phyloP scores from a whole-genome alignment of 1,284 basidiomycete genomes.

The Fomitopsis betulina region DNA sequence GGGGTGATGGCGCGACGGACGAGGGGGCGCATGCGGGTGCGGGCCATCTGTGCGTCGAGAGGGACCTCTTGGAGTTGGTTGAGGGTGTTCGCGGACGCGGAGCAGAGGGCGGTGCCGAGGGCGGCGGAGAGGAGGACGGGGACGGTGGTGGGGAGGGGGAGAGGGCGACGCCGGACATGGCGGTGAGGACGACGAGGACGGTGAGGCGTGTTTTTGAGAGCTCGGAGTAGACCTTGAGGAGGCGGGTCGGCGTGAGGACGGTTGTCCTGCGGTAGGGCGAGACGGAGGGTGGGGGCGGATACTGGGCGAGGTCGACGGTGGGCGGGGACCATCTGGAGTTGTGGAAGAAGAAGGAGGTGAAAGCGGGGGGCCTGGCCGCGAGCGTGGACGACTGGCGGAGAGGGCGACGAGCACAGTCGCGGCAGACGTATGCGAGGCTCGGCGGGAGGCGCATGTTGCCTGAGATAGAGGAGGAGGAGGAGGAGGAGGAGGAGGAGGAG shows the following conservation, averaged over 20 bases:
- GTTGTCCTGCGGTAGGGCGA: slow-evolving; percentile 22
- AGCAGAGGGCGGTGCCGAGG: slow-evolving; percentile 86
- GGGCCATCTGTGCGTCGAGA: slow-evolving; percentile 94
- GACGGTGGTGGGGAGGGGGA: slow-evolving; percentile 83
- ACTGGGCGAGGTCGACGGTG: slow-evolving; percentile 10
- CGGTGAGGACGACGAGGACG: slow-evolving; percentile 84
- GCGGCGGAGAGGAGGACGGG: slow-evolving; percentile 86
- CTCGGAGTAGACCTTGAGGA: slow-evolving; percentile 72
- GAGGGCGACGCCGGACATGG: slow-evolving; percentile 92
- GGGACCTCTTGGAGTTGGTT: slow-evolving; percentile 96
- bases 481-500: too few relatives aligned
- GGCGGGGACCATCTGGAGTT: slow-evolving; percentile 40
- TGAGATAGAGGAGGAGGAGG: not conserved
- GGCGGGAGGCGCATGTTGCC: not conserved
- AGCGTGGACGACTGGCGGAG: slow-evolving; percentile 18
- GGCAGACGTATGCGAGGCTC: slow-evolving; percentile 11
- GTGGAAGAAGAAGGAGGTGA: slow-evolving; percentile 58
- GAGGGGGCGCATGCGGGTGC: slow-evolving; percentile 89
- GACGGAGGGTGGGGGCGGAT: slow-evolving; percentile 10
- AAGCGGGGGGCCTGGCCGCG: slow-evolving; percentile 25
- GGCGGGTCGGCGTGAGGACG: slow-evolving; percentile 47
- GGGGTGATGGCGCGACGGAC: slow-evolving; percentile 81
- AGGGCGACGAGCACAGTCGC: slow-evolving; percentile 15
- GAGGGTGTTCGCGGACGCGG: slow-evolving; percentile 89
- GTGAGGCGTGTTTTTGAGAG: slow-evolving; percentile 89